A percentile compares a stretch with the other conserved stretches of the same genome.
Conservation (phyloP, 331 rosid genomes). For the Quercus phellos region DNA sequence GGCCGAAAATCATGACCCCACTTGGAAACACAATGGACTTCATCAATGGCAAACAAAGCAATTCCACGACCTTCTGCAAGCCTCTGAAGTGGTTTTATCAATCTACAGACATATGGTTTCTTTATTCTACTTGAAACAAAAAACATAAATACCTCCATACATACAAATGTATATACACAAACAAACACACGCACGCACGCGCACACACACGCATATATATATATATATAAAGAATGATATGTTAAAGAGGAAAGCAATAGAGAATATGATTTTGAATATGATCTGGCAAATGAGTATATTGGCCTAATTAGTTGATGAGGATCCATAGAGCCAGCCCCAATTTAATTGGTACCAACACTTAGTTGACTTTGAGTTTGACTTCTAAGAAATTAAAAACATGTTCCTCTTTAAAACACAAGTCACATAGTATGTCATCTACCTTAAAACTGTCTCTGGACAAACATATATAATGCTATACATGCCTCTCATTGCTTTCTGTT, state of each 20-base stretch:
- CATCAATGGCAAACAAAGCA: conserved; percentile 89
- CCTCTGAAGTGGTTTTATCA: conserved; percentile 67
- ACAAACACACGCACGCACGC: fast-evolving
- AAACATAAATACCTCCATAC: not conserved
- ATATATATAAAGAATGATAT: not conserved
- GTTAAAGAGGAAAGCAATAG: not conserved
- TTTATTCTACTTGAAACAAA: conserved; percentile 12
- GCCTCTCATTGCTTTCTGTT: conserved; percentile 81
- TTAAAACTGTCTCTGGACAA: conserved; percentile 82
- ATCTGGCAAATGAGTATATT: too few relatives aligned
- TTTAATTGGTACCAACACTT: too few relatives aligned
- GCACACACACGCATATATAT: too few relatives aligned
- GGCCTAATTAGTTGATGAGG: too few relatives aligned
- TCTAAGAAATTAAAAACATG: too few relatives aligned
- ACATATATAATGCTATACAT: conserved; percentile 67
- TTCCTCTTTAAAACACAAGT: not conserved
- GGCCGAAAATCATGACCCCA: conserved; percentile 99
- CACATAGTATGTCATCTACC: conserved; percentile 30
- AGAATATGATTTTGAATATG: too few relatives aligned
- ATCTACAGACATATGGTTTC: conserved; percentile 37
- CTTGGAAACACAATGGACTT: conserved; percentile 92
- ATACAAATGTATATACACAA: too few relatives aligned
- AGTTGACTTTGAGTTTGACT: too few relatives aligned
- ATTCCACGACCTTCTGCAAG: conserved; percentile 78
- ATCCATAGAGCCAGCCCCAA: too few relatives aligned